A percentile compares a stretch with the other conserved stretches of the same genome.
Conservation (phyloP, 495 filamentous ascomycete species). For the Hypoxylon cercidicola region DNA sequence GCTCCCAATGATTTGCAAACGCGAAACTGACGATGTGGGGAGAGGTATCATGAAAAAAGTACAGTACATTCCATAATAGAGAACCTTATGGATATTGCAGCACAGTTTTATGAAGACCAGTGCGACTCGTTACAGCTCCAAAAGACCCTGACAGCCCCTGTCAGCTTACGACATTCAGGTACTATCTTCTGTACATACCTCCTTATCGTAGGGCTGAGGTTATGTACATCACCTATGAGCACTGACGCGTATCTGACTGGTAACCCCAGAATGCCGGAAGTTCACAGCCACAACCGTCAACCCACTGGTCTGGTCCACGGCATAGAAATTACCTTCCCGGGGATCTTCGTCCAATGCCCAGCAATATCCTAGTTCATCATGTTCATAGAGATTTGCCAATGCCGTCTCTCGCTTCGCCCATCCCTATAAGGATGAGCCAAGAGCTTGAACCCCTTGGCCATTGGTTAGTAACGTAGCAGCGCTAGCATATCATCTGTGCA, state of each 20-base stretch:
- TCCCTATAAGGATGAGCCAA: slow-evolving; percentile 19
- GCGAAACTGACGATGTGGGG: slow-evolving; percentile 32
- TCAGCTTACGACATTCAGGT: slow-evolving; percentile 26
- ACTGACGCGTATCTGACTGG: no score
- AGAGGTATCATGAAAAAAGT: slow-evolving; percentile 18
- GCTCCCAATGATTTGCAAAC: slow-evolving; percentile 33
- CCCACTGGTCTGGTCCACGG: slow-evolving; percentile 4
- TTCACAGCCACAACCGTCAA: background rate
- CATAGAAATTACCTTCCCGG: slow-evolving; percentile 30
- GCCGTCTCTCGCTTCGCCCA: slow-evolving; percentile 26
- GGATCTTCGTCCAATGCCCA: slow-evolving; percentile 23
- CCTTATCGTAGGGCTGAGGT: slow-evolving; percentile 26
- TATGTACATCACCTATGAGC: slow-evolving; percentile 9
- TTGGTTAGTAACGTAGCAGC: slow-evolving; percentile 28
- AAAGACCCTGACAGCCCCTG: slow-evolving; percentile 35
- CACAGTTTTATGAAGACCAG: slow-evolving; percentile 17
- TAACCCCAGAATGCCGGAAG: slow-evolving; percentile 1
- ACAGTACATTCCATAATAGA: slow-evolving; percentile 18
- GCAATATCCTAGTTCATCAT: background rate
- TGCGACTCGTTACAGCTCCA: slow-evolving; percentile 5
- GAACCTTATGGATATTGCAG: slow-evolving; percentile 2
- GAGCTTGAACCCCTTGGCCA: background rate
- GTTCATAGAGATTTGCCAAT: slow-evolving; percentile 21
- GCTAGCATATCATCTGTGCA: slow-evolving; percentile 3
- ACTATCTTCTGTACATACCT: slow-evolving; percentile 4